A percentile compares a stretch with the other conserved stretches of the same genome.
Conservation (phyloP, 177 flowering plant genomes). For the Telopea speciosissima region DNA sequence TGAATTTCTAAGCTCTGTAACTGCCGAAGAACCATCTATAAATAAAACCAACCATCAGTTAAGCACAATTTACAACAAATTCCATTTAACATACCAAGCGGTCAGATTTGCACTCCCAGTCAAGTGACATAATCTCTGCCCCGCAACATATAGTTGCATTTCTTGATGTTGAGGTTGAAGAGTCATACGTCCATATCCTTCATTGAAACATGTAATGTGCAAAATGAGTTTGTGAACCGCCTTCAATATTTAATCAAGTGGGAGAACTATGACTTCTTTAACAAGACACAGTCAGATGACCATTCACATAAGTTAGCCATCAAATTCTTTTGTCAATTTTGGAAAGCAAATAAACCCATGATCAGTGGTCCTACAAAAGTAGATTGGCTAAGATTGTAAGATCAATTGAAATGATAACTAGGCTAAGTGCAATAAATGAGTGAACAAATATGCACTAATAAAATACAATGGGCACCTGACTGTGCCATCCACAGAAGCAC, state of each 20-base stretch:
- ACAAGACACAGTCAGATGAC: neutral
- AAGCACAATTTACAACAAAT: neutral
- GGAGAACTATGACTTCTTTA: neutral
- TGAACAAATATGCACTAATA: neutral
- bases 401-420: neutral
- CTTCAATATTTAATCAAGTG: conserved; percentile 2
- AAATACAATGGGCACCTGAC: conserved; percentile 55
- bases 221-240: neutral
- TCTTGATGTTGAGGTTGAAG: conserved; percentile 71
- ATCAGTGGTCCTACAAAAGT: neutral
- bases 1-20: conserved; percentile 5
- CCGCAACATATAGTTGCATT: conserved; percentile 97
- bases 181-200: conserved; percentile 96
- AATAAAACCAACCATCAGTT: conserved; percentile 1
- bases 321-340: neutral
- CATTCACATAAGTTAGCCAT: neutral
- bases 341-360: neutral
- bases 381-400: neutral
- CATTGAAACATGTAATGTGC: conserved; percentile 5
- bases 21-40: conserved; percentile 4
- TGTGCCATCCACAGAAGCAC: conserved; percentile 93
- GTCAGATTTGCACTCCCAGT: conserved; percentile 96
- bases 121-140: conserved; percentile 87
- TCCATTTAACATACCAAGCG: conserved; percentile 55
- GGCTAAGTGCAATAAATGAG: neutral